Evolutionary conservation across 768 basidiomycete species (phyloP), one percentile per base, ranked within the genome.

Genomic region (Mycena galericulata): DNA sequence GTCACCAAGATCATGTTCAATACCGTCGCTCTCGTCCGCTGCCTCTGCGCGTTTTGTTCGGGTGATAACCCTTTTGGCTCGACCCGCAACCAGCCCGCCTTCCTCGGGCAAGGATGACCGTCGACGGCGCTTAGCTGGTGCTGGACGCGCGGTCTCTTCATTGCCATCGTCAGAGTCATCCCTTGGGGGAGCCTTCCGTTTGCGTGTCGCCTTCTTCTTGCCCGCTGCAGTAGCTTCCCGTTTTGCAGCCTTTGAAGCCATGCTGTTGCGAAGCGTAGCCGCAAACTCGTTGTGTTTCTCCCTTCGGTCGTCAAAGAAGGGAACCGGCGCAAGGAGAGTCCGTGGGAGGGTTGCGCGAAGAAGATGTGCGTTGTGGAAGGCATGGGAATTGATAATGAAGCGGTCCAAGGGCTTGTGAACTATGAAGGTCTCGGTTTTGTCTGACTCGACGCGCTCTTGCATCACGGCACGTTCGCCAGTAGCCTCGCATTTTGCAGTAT

Each of bases 371-470:
- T n/a, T n/a, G n/a, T n/a, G n/a, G n/a, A n/a, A n/a, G 29, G 74
- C 68, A 40, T 71, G 73, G 40, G 71, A 63, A 41, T 75, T 77
- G 50, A 77, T 32, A 14, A 77, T 49, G 45, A 46, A 77, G 15
- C 68, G 65, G 18, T 62, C 32, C 17, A n/a, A 24, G 20, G 18
- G 54, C 18, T 6, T n/a, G 53, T 75, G 75, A 11, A 43, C 32
- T 30, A 75, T 59, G 43, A 24, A 43, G 9, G 41, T 29, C 6
- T 50, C 53, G 1, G 43, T 69, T 4, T 53, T 56, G 17, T 17
- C 30, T 12, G 69, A 71, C 8, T 36, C 36, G 24, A 51, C 30
- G 11, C 73, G 64, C 62, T 75, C 73, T 49, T 74, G 75, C 20
- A 61, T 46, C 22, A 62, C 22, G 10, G 34, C 27, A 12, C 50